Evolutionary conservation across 139 green algal genomes (phyloP).

Genomic region (Chlorella sp.): DNA sequence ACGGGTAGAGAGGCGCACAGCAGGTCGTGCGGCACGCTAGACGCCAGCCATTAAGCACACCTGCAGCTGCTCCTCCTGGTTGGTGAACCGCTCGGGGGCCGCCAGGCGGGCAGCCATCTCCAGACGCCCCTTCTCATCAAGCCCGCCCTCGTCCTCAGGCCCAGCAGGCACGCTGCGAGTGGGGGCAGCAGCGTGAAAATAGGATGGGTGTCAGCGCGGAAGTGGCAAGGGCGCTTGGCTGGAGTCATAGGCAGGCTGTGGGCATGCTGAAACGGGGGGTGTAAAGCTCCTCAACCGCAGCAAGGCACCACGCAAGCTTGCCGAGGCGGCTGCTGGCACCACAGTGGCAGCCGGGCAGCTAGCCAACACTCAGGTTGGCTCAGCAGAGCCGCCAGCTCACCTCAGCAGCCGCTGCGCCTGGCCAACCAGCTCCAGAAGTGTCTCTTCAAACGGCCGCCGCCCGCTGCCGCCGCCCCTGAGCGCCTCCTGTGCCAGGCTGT

Average conservation of each 20-base stretch:
- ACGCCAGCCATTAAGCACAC: background rate
- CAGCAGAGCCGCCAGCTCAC: background rate
- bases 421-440: background rate
- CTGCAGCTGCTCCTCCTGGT: constrained; percentile 2
- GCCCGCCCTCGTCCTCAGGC: background rate
- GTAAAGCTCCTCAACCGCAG: too few species aligned
- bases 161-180: constrained; percentile 15
- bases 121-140: background rate
- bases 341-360: too few species aligned
- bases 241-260: too few species aligned
- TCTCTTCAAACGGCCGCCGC: background rate
- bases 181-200: too few species aligned
- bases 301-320: too few species aligned
- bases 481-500: background rate
- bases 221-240: too few species aligned
- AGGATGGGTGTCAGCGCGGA: too few species aligned
- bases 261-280: too few species aligned
- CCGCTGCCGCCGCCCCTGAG: background rate
- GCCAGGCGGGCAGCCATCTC: constrained; percentile 5
- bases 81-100: background rate
- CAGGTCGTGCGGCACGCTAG: too few species aligned
- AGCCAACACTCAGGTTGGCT: too few species aligned
- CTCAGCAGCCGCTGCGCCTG: background rate
- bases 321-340: too few species aligned
- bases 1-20: too few species aligned